phyloP scores from a whole-genome alignment of 1,284 basidiomycete genomes.

The Trichosporon sp. region DNA sequence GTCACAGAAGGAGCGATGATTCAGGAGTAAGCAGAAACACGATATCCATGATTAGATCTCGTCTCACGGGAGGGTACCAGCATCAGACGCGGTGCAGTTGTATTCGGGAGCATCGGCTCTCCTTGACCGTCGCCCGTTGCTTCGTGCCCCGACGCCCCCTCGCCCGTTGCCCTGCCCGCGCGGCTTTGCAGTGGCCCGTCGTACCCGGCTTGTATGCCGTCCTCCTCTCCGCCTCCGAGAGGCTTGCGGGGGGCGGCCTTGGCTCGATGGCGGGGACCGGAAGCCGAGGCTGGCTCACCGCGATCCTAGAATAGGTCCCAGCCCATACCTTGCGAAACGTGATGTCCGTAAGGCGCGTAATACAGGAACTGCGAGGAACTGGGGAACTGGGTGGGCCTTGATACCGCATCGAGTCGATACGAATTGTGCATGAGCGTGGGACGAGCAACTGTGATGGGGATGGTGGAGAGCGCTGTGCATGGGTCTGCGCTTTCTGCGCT shows the following conservation, averaged over 20 bases:
- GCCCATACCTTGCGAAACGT: not conserved
- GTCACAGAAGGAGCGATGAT: not conserved
- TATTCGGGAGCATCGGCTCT: not conserved
- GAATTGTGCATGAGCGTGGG: not conserved
- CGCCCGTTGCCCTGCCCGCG: too few species aligned
- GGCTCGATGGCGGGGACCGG: not conserved
- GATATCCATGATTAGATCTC: not conserved
- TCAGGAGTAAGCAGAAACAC: not conserved
- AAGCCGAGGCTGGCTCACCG: not conserved
- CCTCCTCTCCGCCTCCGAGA: not conserved
- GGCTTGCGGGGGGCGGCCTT: too few species aligned
- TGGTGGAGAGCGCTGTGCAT: too few species aligned
- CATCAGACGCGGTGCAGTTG: not conserved
- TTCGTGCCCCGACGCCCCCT: too few species aligned
- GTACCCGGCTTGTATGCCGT: not conserved
- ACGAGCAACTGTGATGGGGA: too few species aligned
- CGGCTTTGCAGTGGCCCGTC: too few species aligned
- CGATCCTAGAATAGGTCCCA: not conserved
- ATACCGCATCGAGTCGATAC: not conserved
- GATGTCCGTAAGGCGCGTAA: not conserved
- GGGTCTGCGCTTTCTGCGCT: not conserved
- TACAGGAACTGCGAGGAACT: not conserved
- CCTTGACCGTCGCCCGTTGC: not conserved
- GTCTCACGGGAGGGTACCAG: not conserved
- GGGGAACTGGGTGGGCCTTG: not conserved